Conservation (phyloP, 345 rosid species). For the Eucalyptus curtisii region DNA sequence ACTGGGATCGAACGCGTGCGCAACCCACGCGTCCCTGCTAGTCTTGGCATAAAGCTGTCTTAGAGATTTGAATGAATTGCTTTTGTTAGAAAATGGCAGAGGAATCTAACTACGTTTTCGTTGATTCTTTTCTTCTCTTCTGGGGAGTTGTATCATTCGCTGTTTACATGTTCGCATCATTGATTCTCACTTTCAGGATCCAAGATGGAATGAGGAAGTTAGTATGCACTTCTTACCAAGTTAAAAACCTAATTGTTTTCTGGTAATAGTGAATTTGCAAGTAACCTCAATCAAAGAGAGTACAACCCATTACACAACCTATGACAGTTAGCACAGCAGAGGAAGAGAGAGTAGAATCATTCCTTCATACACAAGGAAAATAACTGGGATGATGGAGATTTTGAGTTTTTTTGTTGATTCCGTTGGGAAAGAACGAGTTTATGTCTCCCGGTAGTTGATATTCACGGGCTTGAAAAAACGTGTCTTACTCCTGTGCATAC, state of each 20-base stretch:
- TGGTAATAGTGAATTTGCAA: too few relatives aligned
- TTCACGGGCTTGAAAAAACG: neutral
- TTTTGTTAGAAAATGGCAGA: too few relatives aligned
- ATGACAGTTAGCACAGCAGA: neutral
- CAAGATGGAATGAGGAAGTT: too few relatives aligned
- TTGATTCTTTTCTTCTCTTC: too few relatives aligned
- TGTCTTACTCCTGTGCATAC: neutral
- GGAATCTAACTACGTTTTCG: too few relatives aligned
- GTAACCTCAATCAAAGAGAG: neutral
- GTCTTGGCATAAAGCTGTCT: too few relatives aligned
- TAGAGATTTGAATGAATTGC: too few relatives aligned
- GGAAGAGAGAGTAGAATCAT: neutral
- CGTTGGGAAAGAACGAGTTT: neutral
- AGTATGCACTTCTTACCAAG: neutral
- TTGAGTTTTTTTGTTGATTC: neutral
- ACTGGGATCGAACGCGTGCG: neutral
- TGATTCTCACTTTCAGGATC: too few relatives aligned
- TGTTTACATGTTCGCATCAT: too few relatives aligned
- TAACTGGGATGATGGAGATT: neutral
- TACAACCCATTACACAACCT: neutral
- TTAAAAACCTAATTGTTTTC: neutral
- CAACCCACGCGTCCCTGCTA: neutral
- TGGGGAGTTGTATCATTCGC: too few relatives aligned
- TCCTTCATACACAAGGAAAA: neutral
- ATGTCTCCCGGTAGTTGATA: neutral